Conservation (phyloP, 176 grass and related monocot species). For the Oryza meridionalis region DNA sequence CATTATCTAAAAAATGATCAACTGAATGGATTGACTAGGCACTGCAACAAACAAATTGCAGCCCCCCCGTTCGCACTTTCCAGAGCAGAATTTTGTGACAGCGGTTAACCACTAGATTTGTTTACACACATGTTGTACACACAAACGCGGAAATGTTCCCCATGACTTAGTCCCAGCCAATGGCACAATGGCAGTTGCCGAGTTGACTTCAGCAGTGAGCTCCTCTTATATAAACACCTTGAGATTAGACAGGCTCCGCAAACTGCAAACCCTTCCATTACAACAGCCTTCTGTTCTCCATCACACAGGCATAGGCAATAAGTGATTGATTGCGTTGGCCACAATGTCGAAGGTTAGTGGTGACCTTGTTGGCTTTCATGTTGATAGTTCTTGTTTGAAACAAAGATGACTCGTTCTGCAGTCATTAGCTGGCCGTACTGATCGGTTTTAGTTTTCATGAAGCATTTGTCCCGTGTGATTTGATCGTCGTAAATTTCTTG, state of each 20-base stretch:
- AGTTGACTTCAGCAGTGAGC: conserved; percentile 17
- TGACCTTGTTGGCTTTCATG: neutral
- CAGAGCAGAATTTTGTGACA: neutral
- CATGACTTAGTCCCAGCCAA: conserved; percentile 38
- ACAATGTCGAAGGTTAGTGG: conserved; percentile 48
- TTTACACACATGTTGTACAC: neutral
- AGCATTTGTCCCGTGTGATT: conserved; percentile 5
- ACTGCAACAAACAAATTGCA: neutral
- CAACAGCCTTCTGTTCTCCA: neutral
- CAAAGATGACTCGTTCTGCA: neutral
- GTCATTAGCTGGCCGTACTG: neutral
- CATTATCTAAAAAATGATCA: too few relatives aligned
- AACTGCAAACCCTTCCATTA: neutral
- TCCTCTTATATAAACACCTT: conserved; percentile 1
- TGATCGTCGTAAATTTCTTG: neutral
- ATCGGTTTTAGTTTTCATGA: neutral
- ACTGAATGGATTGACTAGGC: neutral
- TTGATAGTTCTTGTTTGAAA: neutral
- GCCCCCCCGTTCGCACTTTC: neutral
- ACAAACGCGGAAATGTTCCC: conserved; percentile 15
- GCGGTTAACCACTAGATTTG: neutral
- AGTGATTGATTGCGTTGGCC: neutral
- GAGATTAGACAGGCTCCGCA: conserved; percentile 11
- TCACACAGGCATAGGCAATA: neutral
- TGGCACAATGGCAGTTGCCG: neutral